Base-by-base conservation (phyloP, 2,329 filamentous ascomycete species). In the Alternaria solani region DNA sequence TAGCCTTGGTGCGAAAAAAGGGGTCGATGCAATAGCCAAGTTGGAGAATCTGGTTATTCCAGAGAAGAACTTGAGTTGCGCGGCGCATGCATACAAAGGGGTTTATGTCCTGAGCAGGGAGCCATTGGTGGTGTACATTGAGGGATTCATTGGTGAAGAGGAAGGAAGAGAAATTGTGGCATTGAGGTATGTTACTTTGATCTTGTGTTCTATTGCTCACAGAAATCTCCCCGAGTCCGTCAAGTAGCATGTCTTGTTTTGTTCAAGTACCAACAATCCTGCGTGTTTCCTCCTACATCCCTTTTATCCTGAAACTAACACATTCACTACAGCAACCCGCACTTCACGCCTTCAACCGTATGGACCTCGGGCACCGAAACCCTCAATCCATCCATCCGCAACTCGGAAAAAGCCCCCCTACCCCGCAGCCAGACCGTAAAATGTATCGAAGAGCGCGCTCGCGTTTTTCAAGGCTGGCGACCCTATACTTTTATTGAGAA, bases 391-490 rank as follows among this genome's bases (percentile, higher is more conserved):
- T 71, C 73, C 2, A 78, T 87, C 38, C 84, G 87, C 3, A 79
- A 83, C 56, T 88, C 85, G 0, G 84, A 87, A 60, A 83, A 83
- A 65, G 81, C 82, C 0, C 66, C 64, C 12, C 68, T 78, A 1
- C 71, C 75, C 3, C 74, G 76, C 30, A 65, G 71, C 59, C 80
- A 83, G 66, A 79, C 79, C 0, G 85, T 88, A 7, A 83, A 85
- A 60, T 89, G 87, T 68, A 83, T 89, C 60, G 87, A 88, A 70
- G 77, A 82, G 32, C 84, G 87, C 53, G 86, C 86, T 9, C 81
- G 85, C 7, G 74, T 79, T 7, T 86, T 89, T 71, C 87, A 89
- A 72, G 87, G 87, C 66, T 88, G 86, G 86, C 82, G 82, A 1
- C 79, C 81, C 1, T 78, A 86, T 52, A 81, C 87, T 1, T 87